Evolutionary conservation across 1,284 basidiomycete genomes (phyloP).

Genomic region (Cryptococcus amylolentus): DNA sequence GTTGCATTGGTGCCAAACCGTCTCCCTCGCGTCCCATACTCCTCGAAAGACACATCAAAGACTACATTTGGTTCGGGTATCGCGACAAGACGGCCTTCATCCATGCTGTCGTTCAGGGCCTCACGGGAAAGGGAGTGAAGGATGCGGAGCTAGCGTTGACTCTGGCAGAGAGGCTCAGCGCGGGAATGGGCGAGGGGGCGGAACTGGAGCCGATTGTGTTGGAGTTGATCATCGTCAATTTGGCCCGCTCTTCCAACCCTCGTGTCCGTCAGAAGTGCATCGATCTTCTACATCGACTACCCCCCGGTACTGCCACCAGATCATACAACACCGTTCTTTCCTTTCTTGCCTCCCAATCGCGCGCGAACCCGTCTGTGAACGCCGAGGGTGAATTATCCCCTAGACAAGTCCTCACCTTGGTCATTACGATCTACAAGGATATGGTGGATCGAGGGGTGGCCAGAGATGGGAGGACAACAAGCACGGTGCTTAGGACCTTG

Average conservation of each 20-base stretch:
- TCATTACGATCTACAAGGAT: constrained; percentile 24
- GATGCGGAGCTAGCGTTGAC: constrained; percentile 30
- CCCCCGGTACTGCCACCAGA: neutral
- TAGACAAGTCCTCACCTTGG: neutral
- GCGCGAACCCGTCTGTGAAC: neutral
- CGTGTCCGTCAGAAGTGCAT: constrained; percentile 13
- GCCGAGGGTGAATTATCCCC: constrained; percentile 14
- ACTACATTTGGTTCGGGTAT: constrained; percentile 28
- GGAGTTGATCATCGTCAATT: constrained; percentile 13
- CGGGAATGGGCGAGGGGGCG: neutral
- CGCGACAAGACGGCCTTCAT: constrained; percentile 14
- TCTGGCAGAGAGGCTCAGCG: constrained; percentile 20
- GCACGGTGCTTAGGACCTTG: constrained; percentile 21
- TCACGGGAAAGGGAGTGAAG: constrained; percentile 6
- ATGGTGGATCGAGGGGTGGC: constrained; percentile 18
- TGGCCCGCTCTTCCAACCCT: constrained; percentile 15
- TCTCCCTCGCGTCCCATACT: constrained; percentile 28
- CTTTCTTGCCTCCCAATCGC: constrained; percentile 10
- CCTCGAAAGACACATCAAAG: constrained; percentile 41
- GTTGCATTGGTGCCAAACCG: constrained; percentile 16
- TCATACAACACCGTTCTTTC: constrained; percentile 19
- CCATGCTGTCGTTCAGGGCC: constrained; percentile 25
- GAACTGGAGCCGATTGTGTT: constrained; percentile 2
- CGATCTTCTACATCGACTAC: constrained; percentile 4
- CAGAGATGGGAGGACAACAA: constrained; percentile 15